Base-by-base conservation (phyloP, 2,329 filamentous ascomycete species). In the Colletotrichum sp. region DNA sequence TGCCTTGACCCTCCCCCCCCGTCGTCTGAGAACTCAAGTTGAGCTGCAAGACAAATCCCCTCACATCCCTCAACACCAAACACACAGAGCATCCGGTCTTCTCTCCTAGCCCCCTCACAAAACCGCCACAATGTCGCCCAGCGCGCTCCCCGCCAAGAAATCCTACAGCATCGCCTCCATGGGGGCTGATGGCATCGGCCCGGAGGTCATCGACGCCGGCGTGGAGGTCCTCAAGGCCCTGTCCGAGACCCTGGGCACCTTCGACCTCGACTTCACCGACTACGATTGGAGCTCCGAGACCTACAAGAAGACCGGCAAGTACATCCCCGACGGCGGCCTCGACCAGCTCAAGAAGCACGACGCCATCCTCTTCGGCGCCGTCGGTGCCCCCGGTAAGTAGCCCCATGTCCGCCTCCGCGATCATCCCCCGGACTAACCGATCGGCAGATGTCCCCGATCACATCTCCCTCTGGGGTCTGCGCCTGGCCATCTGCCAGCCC, bases 251-350 rank as follows among this genome's bases (percentile, higher is more conserved):
- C 84, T 92, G 2, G 86, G 89, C 52, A 88, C 89, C 0, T 94
- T 95, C 81, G 85, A 88, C 10, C 85, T 95, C 1, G 83, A 90
- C 13, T 94, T 94, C 79, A 88, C 87, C 56, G 85, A 92, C 77
- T 93, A 90, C 78, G 91, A 93, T 81, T 94, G 92, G 92, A 92
- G 90, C 78, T 93, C 91, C 0, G 90, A 92, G 18, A 91, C 88
- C 0, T 94, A 92, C 83, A 92, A 92, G 81, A 88, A 89, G 80
- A 92, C 89, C 0, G 93, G 93, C 3, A 88, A 90, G 77, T 94
- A 93, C 79, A 92, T 93, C 10, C 90, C 91, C 0, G 88, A 91
- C 26, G 90, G 89, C 36, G 91, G 90, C 1, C 84, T 92, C 2
- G 76, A 84, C 78, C 69, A 64, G 48, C 73, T 78, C 36, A 76